phyloP scores from a whole-genome alignment of 306 rosid species.

The Medicago arabica region DNA sequence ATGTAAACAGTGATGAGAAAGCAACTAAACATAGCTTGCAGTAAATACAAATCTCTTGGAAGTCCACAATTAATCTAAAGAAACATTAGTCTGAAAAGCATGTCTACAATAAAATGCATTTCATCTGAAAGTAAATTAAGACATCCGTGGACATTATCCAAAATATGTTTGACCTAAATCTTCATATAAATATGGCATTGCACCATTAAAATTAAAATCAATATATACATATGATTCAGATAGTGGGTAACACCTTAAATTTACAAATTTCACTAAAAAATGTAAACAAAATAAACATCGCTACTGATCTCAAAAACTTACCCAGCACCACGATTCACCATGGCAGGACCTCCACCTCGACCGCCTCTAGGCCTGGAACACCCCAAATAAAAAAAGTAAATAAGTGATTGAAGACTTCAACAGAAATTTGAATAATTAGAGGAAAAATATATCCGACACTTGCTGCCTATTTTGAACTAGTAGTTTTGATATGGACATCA shows the following conservation, averaged over 20 bases:
- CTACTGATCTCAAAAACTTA: constrained; percentile 39
- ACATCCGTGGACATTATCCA: not conserved
- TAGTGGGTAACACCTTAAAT: not conserved
- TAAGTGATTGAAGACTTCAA: constrained; percentile 2
- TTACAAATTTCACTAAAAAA: not conserved
- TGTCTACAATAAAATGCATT: not conserved
- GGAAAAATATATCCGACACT: not conserved
- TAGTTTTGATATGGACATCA: not conserved
- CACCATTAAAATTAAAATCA: not conserved
- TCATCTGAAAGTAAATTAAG: not conserved
- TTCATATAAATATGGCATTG: not conserved
- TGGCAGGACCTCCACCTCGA: constrained; percentile 52
- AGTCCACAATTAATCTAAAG: not conserved
- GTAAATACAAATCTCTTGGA: too few relatives aligned
- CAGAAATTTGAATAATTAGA: not conserved
- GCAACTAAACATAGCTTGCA: too few relatives aligned
- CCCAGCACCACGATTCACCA: constrained; percentile 66
- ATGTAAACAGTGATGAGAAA: too few relatives aligned
- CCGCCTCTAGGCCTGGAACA: constrained; percentile 69
- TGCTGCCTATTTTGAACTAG: not conserved
- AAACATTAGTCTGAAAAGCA: not conserved
- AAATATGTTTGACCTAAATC: not conserved
- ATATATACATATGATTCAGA: not conserved
- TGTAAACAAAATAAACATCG: not conserved
- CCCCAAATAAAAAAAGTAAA: not conserved